phyloP scores from a whole-genome alignment of 2,329 filamentous ascomycete genomes.

The Diaporthe ilicicola region DNA sequence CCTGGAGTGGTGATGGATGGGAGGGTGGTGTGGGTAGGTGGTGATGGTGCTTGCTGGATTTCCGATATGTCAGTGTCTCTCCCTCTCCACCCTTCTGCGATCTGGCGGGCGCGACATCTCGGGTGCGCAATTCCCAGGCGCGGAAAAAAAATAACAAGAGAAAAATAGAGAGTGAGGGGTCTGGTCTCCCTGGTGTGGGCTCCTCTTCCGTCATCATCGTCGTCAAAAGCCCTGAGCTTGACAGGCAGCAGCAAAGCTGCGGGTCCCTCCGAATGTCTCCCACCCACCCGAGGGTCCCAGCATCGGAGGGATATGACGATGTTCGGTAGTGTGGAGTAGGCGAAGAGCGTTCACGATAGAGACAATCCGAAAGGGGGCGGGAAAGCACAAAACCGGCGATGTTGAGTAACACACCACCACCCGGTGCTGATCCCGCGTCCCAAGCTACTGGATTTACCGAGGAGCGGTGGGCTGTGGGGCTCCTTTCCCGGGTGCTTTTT shows the following conservation, averaged over 20 bases:
- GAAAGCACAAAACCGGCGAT: neutral
- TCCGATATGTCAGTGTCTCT: neutral
- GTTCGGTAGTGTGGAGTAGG: neutral
- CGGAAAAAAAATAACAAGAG: neutral
- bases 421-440: slow-evolving; percentile 9
- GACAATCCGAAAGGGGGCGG: no score
- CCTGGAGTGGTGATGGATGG: neutral
- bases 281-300: neutral
- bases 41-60: neutral
- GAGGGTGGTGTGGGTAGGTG: neutral
- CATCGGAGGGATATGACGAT: neutral
- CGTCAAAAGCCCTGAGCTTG: neutral
- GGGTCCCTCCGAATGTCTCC: slow-evolving; percentile 1
- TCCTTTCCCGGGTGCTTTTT: neutral
- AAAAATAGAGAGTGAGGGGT: neutral
- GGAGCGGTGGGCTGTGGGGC: neutral
- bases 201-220: neutral
- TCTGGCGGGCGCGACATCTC: neutral
- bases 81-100: slow-evolving; percentile 4
- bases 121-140: neutral
- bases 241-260: neutral
- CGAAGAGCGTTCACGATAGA: slow-evolving; percentile 8
- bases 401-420: neutral
- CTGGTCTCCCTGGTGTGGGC: no score
- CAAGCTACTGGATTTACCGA: slow-evolving; percentile 10